Evolutionary conservation across 1,284 basidiomycete genomes (phyloP).

Genomic region (Microbotryum scabiosae): DNA sequence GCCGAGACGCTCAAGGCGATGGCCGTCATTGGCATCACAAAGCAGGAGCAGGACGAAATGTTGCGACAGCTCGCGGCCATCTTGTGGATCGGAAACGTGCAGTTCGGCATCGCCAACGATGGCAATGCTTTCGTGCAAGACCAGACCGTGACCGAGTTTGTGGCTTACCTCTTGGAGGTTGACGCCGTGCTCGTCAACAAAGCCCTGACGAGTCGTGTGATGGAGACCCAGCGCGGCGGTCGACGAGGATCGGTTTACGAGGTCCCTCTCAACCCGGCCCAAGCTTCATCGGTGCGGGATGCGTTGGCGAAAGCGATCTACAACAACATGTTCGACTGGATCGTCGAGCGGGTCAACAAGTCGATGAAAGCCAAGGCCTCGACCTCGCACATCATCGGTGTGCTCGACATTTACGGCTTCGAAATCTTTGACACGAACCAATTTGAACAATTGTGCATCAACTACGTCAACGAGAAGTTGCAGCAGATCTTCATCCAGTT

Average conservation of each 20-base stretch:
- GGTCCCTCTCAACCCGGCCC: constrained; percentile 88
- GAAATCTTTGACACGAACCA: constrained; percentile 99
- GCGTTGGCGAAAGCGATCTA: constrained; percentile 94
- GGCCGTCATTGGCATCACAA: constrained; percentile 77
- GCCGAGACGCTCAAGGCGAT: constrained; percentile 88
- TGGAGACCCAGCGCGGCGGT: constrained; percentile 86
- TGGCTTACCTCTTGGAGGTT: constrained; percentile 87
- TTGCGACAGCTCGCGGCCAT: constrained; percentile 86
- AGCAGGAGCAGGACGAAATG: constrained; percentile 82
- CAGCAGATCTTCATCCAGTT: constrained; percentile 96
- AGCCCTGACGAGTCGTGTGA: constrained; percentile 70
- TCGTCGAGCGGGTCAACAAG: constrained; percentile 88
- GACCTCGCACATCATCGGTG: constrained; percentile 82
- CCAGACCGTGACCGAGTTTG: constrained; percentile 84
- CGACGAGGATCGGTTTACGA: constrained; percentile 92
- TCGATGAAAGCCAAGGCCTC: constrained; percentile 82
- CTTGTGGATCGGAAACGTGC: constrained; percentile 94
- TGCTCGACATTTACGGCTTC: constrained; percentile 95
- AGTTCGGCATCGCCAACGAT: constrained; percentile 79
- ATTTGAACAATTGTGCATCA: constrained; percentile 99
- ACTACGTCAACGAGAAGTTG: constrained; percentile 98
- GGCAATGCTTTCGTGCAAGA: constrained; percentile 76
- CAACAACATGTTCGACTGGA: constrained; percentile 99
- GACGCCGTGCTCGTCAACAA: constrained; percentile 73
- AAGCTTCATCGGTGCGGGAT: constrained; percentile 80